A percentile compares a stretch with the other conserved stretches of the same genome.
Evolutionary conservation across 768 basidiomycete species (phyloP).

Genomic region (Tulasnella sp.): DNA sequence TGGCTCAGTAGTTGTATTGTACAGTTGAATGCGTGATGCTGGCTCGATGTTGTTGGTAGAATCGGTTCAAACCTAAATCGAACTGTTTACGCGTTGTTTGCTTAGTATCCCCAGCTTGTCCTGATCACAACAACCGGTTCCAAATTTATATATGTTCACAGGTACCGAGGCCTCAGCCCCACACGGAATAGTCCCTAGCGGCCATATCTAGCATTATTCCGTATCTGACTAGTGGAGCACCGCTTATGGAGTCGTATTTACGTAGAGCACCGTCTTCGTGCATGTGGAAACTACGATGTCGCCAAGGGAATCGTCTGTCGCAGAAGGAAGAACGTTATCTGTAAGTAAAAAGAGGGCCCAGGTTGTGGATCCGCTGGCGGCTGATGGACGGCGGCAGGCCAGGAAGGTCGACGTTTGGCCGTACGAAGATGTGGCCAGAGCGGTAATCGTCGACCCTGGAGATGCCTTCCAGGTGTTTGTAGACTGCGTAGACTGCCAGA

Average conservation of each 20-base stretch:
- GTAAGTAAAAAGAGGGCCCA: not conserved
- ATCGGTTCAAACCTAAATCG: not conserved
- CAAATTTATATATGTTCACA: not conserved
- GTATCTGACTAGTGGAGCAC: not conserved
- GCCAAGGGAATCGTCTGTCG: not conserved
- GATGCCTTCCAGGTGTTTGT: not conserved
- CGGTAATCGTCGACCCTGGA: not conserved
- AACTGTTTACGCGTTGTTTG: constrained; percentile 15
- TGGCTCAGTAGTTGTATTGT: not conserved
- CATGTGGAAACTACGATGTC: not conserved
- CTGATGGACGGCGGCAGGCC: not conserved
- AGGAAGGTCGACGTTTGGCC: not conserved
- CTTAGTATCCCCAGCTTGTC: not conserved
- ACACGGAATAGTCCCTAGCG: too few relatives aligned
- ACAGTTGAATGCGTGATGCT: not conserved
- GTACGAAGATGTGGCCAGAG: not conserved
- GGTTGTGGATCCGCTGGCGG: not conserved
- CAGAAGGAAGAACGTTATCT: not conserved
- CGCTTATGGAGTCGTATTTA: not conserved
- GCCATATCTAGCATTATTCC: too few relatives aligned
- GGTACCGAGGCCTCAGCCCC: too few relatives aligned
- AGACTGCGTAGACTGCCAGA: not conserved
- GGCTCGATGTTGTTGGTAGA: not conserved
- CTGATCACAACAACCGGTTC: not conserved
- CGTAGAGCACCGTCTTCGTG: not conserved